Base-by-base conservation (phyloP, 2,329 filamentous ascomycete species). In the Sclerotinia nivalis region DNA sequence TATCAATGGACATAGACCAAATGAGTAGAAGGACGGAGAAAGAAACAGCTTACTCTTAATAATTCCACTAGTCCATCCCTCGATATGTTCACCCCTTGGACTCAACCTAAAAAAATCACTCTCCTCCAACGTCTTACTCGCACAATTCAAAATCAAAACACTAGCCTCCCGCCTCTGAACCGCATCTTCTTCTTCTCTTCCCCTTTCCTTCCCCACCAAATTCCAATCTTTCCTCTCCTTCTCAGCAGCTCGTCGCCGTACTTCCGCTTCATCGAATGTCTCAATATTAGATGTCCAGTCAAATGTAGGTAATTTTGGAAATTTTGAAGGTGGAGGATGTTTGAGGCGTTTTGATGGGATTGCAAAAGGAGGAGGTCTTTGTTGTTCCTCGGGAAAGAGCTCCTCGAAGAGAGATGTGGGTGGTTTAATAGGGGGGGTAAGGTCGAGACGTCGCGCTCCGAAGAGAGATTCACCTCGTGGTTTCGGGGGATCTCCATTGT, bases 61-160 rank as follows among this genome's bases (percentile, higher is more conserved):
- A 70, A 93, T 88, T 40, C 87, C 87, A 69, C 83, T 84, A 13
- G 86, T 83, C 91, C 91, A 93, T 54, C 85, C 85, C 72, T 90
- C 87, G 47, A 94, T 85, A 74, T 91, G 88, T 68, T 83, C 80
- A 59, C 88, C 87, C 75, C 84, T 86, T 1, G 85, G 85, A 7
- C 88, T 84, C 25, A 93, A 80, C 69, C 91, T 88, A 72, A 87
- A 84, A 79, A 95, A 94, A 80, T 95, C 92, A 73, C 85, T 86
- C 74, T 89, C 86, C 28, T 83, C 82, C 56, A 94, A 83, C 28
- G 86, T 84, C 69, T 84, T 84, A 75, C 86, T 87, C 9, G 87
- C 84, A 52, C 87, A 85, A 28, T 82, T 82, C 50, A 93, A 80
- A 55, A 89, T 82, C 54, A 94, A 82, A 28, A 79, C 72, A 43